Evolutionary conservation across 306 rosid species (phyloP).

Genomic region (Corylus americana): DNA sequence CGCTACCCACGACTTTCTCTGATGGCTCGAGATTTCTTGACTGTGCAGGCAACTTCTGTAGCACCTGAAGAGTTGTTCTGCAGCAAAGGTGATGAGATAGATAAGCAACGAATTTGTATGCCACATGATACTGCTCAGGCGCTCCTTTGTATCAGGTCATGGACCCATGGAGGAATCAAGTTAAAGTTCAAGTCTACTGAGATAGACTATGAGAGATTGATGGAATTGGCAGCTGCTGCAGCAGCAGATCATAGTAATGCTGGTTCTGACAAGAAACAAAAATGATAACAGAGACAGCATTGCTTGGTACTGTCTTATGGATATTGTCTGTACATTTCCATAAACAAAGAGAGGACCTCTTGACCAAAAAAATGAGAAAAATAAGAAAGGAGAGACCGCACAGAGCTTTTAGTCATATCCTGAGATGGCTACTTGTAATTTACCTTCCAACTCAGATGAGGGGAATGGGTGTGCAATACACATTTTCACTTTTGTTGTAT

Average conservation of each 20-base stretch:
- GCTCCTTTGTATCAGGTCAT: conserved; percentile 79
- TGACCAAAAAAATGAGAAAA: neutral
- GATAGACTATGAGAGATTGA: conserved; percentile 54
- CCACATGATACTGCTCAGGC: conserved; percentile 70
- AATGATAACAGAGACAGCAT: conserved; percentile 3
- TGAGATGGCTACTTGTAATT: conserved; percentile 13
- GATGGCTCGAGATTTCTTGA: conserved; percentile 94
- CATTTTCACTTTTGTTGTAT: conserved; percentile 29
- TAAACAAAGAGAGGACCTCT: neutral
- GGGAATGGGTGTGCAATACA: conserved; percentile 26
- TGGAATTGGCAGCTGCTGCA: conserved; percentile 50
- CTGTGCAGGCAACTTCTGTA: conserved; percentile 84
- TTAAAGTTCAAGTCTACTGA: conserved; percentile 55
- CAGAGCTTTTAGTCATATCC: conserved; percentile 25
- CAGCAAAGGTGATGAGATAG: conserved; percentile 73
- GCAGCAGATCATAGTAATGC: conserved; percentile 27
- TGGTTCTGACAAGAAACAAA: conserved; percentile 44
- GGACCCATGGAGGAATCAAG: conserved; percentile 82
- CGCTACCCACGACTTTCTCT: conserved; percentile 87
- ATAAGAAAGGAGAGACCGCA: neutral
- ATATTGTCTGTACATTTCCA: neutral
- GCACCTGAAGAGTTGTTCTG: conserved; percentile 89
- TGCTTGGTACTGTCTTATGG: neutral
- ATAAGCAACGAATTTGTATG: conserved; percentile 75
- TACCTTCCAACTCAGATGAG: conserved; percentile 28